Evolutionary conservation across 306 rosid genomes (phyloP).

Genomic region (Carpinus viminea): DNA sequence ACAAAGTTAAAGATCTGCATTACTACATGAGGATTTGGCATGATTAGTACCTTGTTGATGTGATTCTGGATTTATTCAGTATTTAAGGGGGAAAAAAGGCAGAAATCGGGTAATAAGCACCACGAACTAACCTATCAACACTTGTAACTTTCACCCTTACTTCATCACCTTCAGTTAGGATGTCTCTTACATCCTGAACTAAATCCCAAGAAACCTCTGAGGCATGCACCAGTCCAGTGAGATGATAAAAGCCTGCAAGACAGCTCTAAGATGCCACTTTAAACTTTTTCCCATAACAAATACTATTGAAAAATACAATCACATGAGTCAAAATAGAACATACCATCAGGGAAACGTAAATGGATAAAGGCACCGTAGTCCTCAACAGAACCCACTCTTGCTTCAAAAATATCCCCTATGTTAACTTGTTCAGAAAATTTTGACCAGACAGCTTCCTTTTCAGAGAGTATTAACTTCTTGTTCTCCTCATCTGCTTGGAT

Average conservation of each 20-base stretch:
- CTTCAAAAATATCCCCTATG: constrained; percentile 75
- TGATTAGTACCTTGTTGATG: neutral
- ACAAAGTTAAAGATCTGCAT: neutral
- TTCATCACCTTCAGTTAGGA: constrained; percentile 65
- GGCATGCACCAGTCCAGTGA: constrained; percentile 85
- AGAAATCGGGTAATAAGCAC: no score
- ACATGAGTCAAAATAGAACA: constrained; percentile 12
- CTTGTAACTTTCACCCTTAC: constrained; percentile 65
- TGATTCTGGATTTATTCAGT: neutral
- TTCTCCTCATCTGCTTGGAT: constrained; percentile 75
- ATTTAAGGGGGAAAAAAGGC: constrained; percentile 1
- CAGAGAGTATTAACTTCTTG: constrained; percentile 71
- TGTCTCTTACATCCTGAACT: constrained; percentile 79
- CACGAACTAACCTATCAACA: no score
- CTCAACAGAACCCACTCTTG: constrained; percentile 68
- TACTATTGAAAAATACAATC: constrained; percentile 5
- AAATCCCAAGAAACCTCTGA: constrained; percentile 98
- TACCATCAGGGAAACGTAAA: constrained; percentile 81
- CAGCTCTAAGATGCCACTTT: constrained; percentile 42
- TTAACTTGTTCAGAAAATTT: constrained; percentile 62
- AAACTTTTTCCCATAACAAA: constrained; percentile 23
- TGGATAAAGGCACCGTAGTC: constrained; percentile 91
- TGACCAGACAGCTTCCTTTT: constrained; percentile 83
- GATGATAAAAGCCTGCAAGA: constrained; percentile 85
- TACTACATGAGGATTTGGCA: neutral